These are phyloP conservation scores for Alternaria triticimaculans DNA, from an alignment of 2,329 filamentous ascomycete species.

Conservation along the genomic window DNA sequence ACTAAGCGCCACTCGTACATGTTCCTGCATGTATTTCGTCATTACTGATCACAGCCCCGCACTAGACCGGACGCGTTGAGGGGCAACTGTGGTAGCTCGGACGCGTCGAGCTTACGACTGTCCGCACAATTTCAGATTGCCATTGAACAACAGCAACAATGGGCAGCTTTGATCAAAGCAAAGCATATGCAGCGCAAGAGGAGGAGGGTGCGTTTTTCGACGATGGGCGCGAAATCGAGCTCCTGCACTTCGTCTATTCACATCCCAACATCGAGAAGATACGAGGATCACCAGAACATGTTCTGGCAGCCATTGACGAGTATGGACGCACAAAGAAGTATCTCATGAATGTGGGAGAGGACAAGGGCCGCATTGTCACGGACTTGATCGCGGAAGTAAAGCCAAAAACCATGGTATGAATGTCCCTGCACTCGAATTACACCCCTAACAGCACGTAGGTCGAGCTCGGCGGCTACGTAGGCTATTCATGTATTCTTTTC, in stretches of 20 bases:
- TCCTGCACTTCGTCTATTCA: slow-evolving; percentile 72
- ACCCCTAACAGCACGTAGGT: slow-evolving; percentile 52
- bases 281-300: slow-evolving; percentile 66
- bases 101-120: slow-evolving; percentile 28
- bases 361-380: slow-evolving; percentile 75
- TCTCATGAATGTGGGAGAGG: slow-evolving; percentile 80
- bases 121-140: slow-evolving; percentile 14
- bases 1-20: slow-evolving; percentile 8
- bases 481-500: slow-evolving; percentile 82
- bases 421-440: background rate
- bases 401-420: slow-evolving; percentile 67
- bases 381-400: slow-evolving; percentile 71
- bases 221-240: slow-evolving; percentile 75
- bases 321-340: slow-evolving; percentile 71
- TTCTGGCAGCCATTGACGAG: slow-evolving; percentile 74
- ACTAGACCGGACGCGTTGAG: slow-evolving; percentile 38
- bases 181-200: slow-evolving; percentile 58
- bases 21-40: slow-evolving; percentile 30
- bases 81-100: slow-evolving; percentile 17
- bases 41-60: slow-evolving; percentile 30
- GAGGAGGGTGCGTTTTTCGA: slow-evolving; percentile 58
- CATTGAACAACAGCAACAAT: slow-evolving; percentile 29
- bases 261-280: slow-evolving; percentile 68
- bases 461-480: slow-evolving; percentile 81
- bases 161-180: slow-evolving; percentile 49